Percentiles rank a stretch among this genome's conserved stretches.
Conservation (phyloP, 306 rosid species). For the Pyrus bretschneideri region DNA sequence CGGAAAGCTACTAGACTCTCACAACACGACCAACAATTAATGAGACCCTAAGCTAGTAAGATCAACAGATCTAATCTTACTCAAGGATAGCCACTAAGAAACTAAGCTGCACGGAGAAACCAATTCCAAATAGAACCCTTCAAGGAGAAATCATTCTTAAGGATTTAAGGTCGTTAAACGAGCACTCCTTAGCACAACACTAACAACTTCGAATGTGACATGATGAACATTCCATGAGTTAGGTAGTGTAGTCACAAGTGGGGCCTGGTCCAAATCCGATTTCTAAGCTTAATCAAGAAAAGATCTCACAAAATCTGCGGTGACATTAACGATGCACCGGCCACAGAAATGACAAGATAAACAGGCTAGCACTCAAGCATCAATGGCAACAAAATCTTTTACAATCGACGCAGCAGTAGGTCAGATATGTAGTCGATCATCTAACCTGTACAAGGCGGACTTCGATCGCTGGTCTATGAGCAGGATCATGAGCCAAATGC, state of each 20-base stretch:
- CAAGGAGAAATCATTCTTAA: background rate
- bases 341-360: background rate
- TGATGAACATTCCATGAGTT: background rate
- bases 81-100: background rate
- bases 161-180: background rate
- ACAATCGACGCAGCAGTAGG: background rate
- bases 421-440: background rate
- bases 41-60: background rate
- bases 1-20: background rate
- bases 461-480: conserved; percentile 84
- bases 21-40: background rate
- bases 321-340: background rate
- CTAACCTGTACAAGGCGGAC: conserved; percentile 93
- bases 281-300: background rate
- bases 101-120: background rate
- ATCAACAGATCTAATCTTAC: background rate
- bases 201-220: background rate
- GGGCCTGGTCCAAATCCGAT: conserved; percentile 1
- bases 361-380: background rate
- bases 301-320: background rate
- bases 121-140: background rate
- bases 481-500: conserved; percentile 82
- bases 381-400: background rate
- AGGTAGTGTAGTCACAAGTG: background rate
- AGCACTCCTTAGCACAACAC: background rate